Conservation (phyloP, 371 early-diverging fungal species). For the Mucor plumbeus region DNA sequence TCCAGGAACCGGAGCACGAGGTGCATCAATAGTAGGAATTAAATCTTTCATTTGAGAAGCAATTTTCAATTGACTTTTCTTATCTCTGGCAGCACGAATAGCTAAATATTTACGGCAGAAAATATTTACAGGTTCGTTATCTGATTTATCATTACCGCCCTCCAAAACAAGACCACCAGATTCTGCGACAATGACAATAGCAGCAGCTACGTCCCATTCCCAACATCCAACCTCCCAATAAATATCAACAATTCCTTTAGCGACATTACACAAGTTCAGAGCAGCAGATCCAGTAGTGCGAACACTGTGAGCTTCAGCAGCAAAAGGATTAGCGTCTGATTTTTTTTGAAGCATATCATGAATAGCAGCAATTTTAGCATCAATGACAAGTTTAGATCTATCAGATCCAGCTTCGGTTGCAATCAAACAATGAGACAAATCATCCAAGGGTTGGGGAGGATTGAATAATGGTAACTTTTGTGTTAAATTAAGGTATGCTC, state of each 20-base stretch:
- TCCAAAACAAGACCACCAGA: constrained; percentile 77
- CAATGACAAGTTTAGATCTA: constrained; percentile 61
- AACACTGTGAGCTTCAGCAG: constrained; percentile 69
- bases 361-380: constrained; percentile 72
- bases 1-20: constrained; percentile 54
- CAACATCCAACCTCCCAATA: constrained; percentile 93
- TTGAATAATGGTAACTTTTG: constrained; percentile 64
- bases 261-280: constrained; percentile 78
- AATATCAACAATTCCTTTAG: constrained; percentile 83
- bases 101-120: constrained; percentile 59
- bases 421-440: constrained; percentile 73
- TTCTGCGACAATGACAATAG: constrained; percentile 72
- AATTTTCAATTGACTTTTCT: constrained; percentile 35
- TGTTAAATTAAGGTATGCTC: constrained; percentile 70
- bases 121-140: constrained; percentile 39
- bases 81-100: constrained; percentile 45
- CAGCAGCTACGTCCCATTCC: constrained; percentile 86
- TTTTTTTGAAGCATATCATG: constrained; percentile 48
- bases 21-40: constrained; percentile 48
- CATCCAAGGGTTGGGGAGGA: constrained; percentile 60
- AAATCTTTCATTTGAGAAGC: constrained; percentile 51
- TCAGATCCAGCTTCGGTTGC: constrained; percentile 88
- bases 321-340: constrained; percentile 38
- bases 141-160: constrained; percentile 41
- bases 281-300: constrained; percentile 86